A percentile compares a stretch with the other conserved stretches of the same genome.
Evolutionary conservation across 305 asterid genomes (phyloP).

Genomic region (Striga hermonthica): DNA sequence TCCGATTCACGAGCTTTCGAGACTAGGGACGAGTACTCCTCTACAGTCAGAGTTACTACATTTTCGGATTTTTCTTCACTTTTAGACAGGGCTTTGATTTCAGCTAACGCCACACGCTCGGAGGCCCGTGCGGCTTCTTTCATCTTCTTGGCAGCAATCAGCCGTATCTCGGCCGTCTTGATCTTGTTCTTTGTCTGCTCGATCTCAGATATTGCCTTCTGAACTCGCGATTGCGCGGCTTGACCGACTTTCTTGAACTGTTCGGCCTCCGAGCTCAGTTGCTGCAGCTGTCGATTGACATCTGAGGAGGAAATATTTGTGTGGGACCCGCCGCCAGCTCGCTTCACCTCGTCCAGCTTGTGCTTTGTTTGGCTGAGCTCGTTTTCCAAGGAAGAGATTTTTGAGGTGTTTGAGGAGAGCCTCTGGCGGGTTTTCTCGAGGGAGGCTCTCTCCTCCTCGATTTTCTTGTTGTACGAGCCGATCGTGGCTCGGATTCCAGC

Average conservation of each 20-base stretch:
- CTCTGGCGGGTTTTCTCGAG: slow-evolving; percentile 80
- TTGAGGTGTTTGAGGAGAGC: slow-evolving; percentile 53
- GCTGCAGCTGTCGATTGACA: slow-evolving; percentile 59
- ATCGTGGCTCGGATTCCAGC: slow-evolving; percentile 74
- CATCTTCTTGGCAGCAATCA: slow-evolving; percentile 81
- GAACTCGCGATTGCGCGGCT: slow-evolving; percentile 57
- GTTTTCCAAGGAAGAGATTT: slow-evolving; percentile 54
- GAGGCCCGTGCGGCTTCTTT: slow-evolving; percentile 90
- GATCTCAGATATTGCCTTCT: slow-evolving; percentile 60
- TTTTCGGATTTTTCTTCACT: slow-evolving; percentile 34
- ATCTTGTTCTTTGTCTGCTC: slow-evolving; percentile 60
- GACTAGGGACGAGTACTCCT: slow-evolving; percentile 64
- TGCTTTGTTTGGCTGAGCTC: slow-evolving; percentile 57
- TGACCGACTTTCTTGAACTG: slow-evolving; percentile 69
- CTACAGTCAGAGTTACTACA: slow-evolving; percentile 56
- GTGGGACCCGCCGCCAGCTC: slow-evolving; percentile 32
- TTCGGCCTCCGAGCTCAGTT: slow-evolving; percentile 68
- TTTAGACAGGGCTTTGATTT: slow-evolving; percentile 66
- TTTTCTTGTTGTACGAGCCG: slow-evolving; percentile 61
- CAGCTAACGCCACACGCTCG: slow-evolving; percentile 72
- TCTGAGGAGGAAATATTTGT: slow-evolving; percentile 35
- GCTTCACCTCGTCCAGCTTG: slow-evolving; percentile 36
- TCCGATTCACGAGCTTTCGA: slow-evolving; percentile 67
- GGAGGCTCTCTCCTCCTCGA: slow-evolving; percentile 74
- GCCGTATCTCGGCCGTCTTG: slow-evolving; percentile 66